A percentile compares a stretch with the other conserved stretches of the same genome.
Conservation (phyloP, 2,329 filamentous ascomycete species). For the Claviceps capensis region DNA sequence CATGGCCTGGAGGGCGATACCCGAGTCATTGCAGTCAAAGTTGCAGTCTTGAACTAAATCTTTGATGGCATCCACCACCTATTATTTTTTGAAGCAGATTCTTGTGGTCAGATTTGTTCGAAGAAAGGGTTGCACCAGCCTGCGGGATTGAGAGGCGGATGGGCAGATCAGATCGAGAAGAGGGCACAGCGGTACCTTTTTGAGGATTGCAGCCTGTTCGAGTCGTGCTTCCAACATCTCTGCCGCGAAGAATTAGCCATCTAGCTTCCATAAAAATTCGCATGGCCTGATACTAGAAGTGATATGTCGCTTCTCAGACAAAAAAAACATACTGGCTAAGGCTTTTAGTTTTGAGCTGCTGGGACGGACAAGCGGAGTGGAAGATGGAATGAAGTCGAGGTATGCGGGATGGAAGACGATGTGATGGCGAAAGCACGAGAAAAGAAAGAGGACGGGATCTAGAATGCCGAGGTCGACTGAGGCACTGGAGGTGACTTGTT, state of each 20-base stretch:
- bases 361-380: background rate
- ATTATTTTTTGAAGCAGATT: background rate
- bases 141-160: background rate
- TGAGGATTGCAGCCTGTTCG: conserved; percentile 84
- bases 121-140: too few relatives aligned
- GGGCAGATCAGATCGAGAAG: background rate
- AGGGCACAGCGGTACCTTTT: conserved; percentile 52
- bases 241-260: conserved; percentile 12
- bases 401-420: too few relatives aligned
- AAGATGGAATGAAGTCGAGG: background rate
- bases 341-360: background rate
- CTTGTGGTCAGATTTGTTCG: background rate
- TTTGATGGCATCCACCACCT: conserved; percentile 99
- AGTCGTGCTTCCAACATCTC: conserved; percentile 92
- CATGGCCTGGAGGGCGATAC: conserved; percentile 97
- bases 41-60: conserved; percentile 99
- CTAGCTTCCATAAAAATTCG: too few relatives aligned
- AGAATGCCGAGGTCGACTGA: too few relatives aligned
- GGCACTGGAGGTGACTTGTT: too few relatives aligned
- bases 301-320: too few relatives aligned
- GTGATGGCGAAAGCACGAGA: too few relatives aligned
- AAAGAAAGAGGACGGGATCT: background rate
- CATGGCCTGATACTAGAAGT: too few relatives aligned
- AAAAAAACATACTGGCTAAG: background rate
- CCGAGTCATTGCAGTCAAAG: conserved; percentile 99